Conservation (phyloP, 2,329 filamentous ascomycete species). For the Thelonectria rubi region DNA sequence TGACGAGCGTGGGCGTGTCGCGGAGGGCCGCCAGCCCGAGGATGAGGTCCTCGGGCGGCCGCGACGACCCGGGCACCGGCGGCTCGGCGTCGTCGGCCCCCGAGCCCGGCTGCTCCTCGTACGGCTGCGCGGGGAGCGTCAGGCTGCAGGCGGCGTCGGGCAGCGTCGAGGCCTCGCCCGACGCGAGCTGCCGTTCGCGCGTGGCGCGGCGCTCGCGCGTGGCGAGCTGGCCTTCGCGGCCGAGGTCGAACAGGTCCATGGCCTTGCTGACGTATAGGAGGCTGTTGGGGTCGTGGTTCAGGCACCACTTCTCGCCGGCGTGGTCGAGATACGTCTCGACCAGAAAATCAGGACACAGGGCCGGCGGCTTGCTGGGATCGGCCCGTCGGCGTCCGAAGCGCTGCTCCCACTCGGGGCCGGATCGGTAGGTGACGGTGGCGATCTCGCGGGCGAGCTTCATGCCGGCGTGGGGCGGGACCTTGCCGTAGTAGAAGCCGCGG, state of each 20-base stretch:
- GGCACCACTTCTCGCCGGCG: conserved; percentile 96
- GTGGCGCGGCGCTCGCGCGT: conserved; percentile 69
- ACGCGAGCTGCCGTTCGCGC: conserved; percentile 66
- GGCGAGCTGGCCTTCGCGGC: conserved; percentile 72
- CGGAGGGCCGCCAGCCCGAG: conserved; percentile 75
- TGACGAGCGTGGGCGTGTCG: conserved; percentile 83
- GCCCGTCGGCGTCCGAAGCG: conserved; percentile 89
- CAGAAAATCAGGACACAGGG: conserved; percentile 95
- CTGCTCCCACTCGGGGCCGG: conserved; percentile 96
- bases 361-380: conserved; percentile 85
- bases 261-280: conserved; percentile 96
- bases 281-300: conserved; percentile 96
- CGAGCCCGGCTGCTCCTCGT: conserved; percentile 78
- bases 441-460: conserved; percentile 99
- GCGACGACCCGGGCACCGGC: conserved; percentile 48
- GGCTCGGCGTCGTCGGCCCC: conserved; percentile 46
- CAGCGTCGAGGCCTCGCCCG: conserved; percentile 60
- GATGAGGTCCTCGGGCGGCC: conserved; percentile 82
- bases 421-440: conserved; percentile 95
- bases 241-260: conserved; percentile 97
- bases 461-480: conserved; percentile 88
- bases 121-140: conserved; percentile 83
- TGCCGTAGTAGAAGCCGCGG: conserved; percentile 90
- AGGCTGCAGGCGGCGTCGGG: conserved; percentile 69
- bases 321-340: conserved; percentile 99